These are phyloP conservation scores for Yarrowia sp. DNA, from an alignment of 805 yeast species.

Conservation along the genomic window DNA sequence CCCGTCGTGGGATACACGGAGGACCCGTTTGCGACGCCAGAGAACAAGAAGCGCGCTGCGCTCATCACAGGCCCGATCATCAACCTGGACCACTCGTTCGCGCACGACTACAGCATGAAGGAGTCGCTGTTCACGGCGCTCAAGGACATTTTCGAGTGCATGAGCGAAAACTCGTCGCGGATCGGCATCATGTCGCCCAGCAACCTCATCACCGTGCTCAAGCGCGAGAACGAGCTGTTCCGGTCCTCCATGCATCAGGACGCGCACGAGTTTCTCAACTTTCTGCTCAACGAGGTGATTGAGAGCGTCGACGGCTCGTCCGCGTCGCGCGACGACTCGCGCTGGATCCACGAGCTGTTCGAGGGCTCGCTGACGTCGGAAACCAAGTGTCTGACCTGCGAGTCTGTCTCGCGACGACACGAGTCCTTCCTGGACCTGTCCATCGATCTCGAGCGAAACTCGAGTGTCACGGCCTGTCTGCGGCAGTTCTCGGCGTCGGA, in stretches of 20 bases:
- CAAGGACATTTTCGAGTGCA: constrained; percentile 81
- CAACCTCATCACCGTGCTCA: constrained; percentile 68
- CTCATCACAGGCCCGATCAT: constrained; percentile 77
- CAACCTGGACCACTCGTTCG: constrained; percentile 69
- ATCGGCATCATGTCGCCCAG: constrained; percentile 86
- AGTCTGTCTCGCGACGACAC: constrained; percentile 72
- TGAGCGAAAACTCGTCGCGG: constrained; percentile 64
- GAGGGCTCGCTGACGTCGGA: constrained; percentile 84
- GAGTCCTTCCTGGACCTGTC: constrained; percentile 86
- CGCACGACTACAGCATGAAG: constrained; percentile 49
- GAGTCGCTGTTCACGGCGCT: constrained; percentile 61
- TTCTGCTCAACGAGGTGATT: constrained; percentile 72
- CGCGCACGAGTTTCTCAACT: constrained; percentile 94
- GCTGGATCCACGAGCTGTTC: constrained; percentile 66
- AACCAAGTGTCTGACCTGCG: constrained; percentile 88
- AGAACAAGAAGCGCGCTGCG: constrained; percentile 75
- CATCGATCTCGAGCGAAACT: constrained; percentile 73
- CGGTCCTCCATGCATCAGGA: constrained; percentile 95
- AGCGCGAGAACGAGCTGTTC: constrained; percentile 79
- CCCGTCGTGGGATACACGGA: constrained; percentile 48
- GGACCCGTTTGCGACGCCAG: constrained; percentile 51
- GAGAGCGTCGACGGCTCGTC: constrained; percentile 41
- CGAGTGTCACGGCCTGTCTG: constrained; percentile 72
- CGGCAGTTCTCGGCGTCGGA: constrained; percentile 83
- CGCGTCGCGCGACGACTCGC: constrained; percentile 23